phyloP scores from a whole-genome alignment of 768 basidiomycete species.

The Cyathus striatus region DNA sequence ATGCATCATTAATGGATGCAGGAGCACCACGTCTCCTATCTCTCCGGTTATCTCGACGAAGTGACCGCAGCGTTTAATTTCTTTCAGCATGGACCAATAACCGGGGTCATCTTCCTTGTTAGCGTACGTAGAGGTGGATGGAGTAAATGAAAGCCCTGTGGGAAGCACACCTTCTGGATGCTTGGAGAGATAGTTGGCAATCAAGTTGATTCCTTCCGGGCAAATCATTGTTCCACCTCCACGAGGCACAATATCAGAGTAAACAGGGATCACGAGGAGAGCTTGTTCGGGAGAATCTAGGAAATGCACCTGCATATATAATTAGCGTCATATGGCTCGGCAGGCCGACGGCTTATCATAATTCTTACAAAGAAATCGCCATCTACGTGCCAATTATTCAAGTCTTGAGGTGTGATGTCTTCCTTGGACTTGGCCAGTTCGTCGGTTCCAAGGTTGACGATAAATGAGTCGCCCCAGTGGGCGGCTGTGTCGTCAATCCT shows the following conservation, averaged over 20 bases:
- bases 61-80: conserved; percentile 32
- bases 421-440: conserved; percentile 27
- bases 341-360: neutral
- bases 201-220: conserved; percentile 46
- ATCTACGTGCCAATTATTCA: conserved; percentile 64
- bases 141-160: conserved; percentile 38
- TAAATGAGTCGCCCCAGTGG: conserved; percentile 56
- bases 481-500: conserved; percentile 44
- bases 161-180: conserved; percentile 51
- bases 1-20: conserved; percentile 64
- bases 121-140: conserved; percentile 31
- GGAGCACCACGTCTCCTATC: conserved; percentile 57
- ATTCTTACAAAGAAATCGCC: conserved; percentile 49
- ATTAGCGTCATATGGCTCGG: neutral
- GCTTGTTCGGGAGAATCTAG: conserved; percentile 66
- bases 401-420: conserved; percentile 30
- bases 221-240: conserved; percentile 60
- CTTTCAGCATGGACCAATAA: conserved; percentile 40
- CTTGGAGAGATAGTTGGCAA: conserved; percentile 44
- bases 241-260: conserved; percentile 45
- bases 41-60: conserved; percentile 57
- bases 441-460: conserved; percentile 54
- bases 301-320: conserved; percentile 39
- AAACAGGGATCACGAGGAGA: conserved; percentile 57
- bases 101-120: conserved; percentile 32